These are phyloP conservation scores for Perilla frutescens DNA, from an alignment of 257 asterid species.

Conservation along the genomic window DNA sequence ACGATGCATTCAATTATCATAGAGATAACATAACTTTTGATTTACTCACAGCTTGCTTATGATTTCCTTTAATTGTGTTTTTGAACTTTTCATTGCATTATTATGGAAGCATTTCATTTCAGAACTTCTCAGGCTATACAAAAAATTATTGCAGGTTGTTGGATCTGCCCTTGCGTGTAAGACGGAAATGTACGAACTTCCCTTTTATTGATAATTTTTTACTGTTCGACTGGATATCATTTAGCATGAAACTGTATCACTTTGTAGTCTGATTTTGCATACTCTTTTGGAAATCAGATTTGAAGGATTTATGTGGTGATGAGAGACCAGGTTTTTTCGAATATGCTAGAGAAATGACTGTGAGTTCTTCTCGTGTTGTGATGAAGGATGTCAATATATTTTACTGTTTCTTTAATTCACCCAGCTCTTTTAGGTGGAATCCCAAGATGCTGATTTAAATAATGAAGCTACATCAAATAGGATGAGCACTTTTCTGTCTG, in stretches of 20 bases:
- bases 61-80: conserved; percentile 24
- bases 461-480: conserved; percentile 66
- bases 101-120: conserved; percentile 5
- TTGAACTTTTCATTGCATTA: background rate
- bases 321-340: conserved; percentile 79
- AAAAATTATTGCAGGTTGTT: conserved; percentile 67
- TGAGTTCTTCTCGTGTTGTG: conserved; percentile 39
- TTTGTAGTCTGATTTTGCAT: conserved; percentile 32
- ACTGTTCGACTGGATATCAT: conserved; percentile 30
- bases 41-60: conserved; percentile 20
- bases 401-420: conserved; percentile 26
- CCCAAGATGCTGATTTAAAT: conserved; percentile 58
- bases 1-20: conserved; percentile 3
- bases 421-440: conserved; percentile 63
- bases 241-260: conserved; percentile 12
- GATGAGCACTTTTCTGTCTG: conserved; percentile 68
- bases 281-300: conserved; percentile 52
- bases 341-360: conserved; percentile 81
- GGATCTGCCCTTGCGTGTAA: conserved; percentile 69
- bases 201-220: conserved; percentile 10
- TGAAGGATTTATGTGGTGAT: conserved; percentile 67
- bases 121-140: conserved; percentile 32
- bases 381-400: conserved; percentile 14
- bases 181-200: conserved; percentile 70
- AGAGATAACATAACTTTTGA: conserved; percentile 13